These are phyloP conservation scores for Fusarium sp. DNA, from an alignment of 2,329 filamentous ascomycete genomes.

Conservation along the genomic window DNA sequence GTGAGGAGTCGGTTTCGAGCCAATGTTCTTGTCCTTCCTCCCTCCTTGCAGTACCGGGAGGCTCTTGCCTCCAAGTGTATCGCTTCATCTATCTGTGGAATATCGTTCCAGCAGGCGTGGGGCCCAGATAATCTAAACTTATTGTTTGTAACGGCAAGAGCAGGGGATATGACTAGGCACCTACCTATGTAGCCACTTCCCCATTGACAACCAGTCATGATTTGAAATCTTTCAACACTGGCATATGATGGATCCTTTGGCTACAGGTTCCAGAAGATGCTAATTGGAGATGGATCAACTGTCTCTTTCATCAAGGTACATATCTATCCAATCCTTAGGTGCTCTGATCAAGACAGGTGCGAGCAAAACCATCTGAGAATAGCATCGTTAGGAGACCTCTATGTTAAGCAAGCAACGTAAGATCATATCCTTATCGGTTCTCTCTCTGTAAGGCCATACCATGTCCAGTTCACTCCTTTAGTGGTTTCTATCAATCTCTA, in stretches of 20 bases:
- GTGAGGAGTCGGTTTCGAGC: not conserved
- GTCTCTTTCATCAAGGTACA: not conserved
- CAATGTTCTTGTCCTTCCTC: not conserved
- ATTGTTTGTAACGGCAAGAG: not conserved
- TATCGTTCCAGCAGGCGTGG: constrained; percentile 10
- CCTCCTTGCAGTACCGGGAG: not conserved
- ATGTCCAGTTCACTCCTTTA: too few relatives aligned
- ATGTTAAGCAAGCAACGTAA: too few relatives aligned
- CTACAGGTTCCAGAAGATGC: too few relatives aligned
- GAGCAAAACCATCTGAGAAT: not conserved
- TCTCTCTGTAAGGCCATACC: not conserved
- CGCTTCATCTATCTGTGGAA: not conserved
- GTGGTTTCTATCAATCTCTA: not conserved
- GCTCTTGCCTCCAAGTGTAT: not conserved
- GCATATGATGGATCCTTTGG: not conserved
- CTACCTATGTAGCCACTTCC: not conserved
- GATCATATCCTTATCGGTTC: not conserved
- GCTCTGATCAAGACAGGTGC: not conserved
- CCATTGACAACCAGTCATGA: not conserved
- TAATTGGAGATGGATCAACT: not conserved
- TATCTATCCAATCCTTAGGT: not conserved
- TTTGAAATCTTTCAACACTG: not conserved
- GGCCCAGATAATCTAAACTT: constrained; percentile 1
- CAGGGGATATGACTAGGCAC: not conserved
- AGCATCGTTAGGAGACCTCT: not conserved